Conservation (phyloP, 192 early-diverging fungal genomes). For the Backusella morwellensis region DNA sequence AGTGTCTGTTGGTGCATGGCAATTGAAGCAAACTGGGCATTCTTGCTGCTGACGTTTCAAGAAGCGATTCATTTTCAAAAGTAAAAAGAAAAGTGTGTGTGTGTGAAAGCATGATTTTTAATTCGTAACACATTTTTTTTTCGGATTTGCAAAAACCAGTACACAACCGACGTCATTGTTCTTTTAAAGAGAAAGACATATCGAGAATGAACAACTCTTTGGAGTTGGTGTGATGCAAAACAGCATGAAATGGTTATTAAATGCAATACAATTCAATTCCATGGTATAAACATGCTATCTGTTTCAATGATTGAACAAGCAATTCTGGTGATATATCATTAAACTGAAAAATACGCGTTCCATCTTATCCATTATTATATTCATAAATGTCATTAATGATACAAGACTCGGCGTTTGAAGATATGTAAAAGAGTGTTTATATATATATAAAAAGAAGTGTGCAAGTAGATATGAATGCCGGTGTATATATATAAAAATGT, state of each 20-base stretch:
- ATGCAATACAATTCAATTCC: too few species aligned
- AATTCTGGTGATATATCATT: too few species aligned
- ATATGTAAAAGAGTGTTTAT: neutral
- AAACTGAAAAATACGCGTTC: too few species aligned
- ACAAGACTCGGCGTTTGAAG: neutral
- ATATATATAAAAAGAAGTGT: neutral
- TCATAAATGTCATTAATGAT: too few species aligned
- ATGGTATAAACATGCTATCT: too few species aligned
- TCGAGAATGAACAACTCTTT: neutral
- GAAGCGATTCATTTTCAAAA: neutral
- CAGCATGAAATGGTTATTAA: too few species aligned
- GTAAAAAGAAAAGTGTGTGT: neutral
- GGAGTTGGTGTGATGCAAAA: too few species aligned
- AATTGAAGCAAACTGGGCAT: conserved; percentile 38
- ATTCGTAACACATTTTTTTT: neutral
- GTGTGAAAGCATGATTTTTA: conserved; percentile 1
- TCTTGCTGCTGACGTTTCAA: conserved; percentile 37
- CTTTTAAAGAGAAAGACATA: neutral
- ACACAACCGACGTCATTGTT: neutral
- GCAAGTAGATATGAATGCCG: neutral
- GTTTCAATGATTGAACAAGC: too few species aligned
- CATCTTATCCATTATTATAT: too few species aligned
- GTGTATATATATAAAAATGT: neutral
- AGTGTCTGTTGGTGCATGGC: conserved; percentile 24
- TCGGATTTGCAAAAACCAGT: neutral